A percentile compares a stretch with the other conserved stretches of the same genome.
These are phyloP conservation scores for Cystobasidium pallidum DNA, from an alignment of 1,284 basidiomycete species.

Conservation along the genomic window DNA sequence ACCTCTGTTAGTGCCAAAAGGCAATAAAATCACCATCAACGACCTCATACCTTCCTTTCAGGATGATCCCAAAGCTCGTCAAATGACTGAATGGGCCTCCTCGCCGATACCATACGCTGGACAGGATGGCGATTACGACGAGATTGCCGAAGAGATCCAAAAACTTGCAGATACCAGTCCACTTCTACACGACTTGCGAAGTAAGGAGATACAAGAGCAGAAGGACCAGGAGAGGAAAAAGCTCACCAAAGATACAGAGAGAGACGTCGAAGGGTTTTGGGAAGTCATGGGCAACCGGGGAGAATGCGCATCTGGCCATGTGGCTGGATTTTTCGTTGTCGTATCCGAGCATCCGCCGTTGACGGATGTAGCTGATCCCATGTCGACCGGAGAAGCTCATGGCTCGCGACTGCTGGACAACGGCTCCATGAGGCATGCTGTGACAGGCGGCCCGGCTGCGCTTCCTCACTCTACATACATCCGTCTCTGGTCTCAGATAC, in stretches of 20 bases:
- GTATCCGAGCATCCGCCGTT: constrained; percentile 24
- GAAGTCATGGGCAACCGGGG: constrained; percentile 92
- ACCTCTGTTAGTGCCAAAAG: constrained; percentile 61
- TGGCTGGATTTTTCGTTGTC: constrained; percentile 85
- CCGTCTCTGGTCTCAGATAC: constrained; percentile 51
- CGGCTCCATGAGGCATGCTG: not conserved
- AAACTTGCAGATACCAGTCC: constrained; percentile 62
- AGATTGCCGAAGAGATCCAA: constrained; percentile 60
- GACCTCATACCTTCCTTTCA: constrained; percentile 82
- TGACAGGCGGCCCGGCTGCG: not conserved
- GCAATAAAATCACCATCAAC: constrained; percentile 60
- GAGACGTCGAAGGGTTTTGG: constrained; percentile 77
- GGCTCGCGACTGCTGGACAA: not conserved
- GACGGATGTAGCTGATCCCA: not conserved
- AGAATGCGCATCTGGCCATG: constrained; percentile 79
- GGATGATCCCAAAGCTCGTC: constrained; percentile 90
- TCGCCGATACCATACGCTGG: constrained; percentile 61
- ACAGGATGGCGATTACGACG: constrained; percentile 64
- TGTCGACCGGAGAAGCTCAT: not conserved
- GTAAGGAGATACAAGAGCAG: constrained; percentile 45
- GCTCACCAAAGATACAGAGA: constrained; percentile 48
- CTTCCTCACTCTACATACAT: constrained; percentile 48
- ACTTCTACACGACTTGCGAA: constrained; percentile 25
- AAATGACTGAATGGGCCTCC: constrained; percentile 78
- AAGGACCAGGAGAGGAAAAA: constrained; percentile 48